These are phyloP conservation scores for Secale cereale DNA, from an alignment of 176 grass and related monocot species.

Conservation along the genomic window DNA sequence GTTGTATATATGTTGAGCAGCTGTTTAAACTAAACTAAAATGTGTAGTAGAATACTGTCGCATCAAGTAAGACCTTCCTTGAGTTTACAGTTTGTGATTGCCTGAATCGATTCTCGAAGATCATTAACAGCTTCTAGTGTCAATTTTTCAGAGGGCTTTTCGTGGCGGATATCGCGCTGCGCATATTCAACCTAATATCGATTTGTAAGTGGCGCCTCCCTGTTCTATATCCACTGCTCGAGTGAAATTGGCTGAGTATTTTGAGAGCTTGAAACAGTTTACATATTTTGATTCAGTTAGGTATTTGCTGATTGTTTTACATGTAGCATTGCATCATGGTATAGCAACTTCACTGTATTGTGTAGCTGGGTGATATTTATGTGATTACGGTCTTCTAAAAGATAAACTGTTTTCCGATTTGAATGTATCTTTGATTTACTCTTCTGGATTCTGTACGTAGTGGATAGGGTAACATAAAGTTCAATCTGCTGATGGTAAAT, in stretches of 20 bases:
- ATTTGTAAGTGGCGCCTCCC: conserved; percentile 49
- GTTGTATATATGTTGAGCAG: not conserved
- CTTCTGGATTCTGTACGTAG: conserved; percentile 3
- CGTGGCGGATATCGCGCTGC: conserved; percentile 22
- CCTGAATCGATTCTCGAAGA: conserved; percentile 9
- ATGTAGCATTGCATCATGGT: not conserved
- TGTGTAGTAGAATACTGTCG: not conserved
- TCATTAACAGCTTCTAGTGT: conserved; percentile 27
- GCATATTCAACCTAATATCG: conserved; percentile 51
- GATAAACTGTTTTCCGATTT: not conserved
- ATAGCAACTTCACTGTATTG: not conserved
- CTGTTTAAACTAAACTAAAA: not conserved
- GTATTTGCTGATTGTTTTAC: conserved; percentile 17
- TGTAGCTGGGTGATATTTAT: conserved; percentile 8
- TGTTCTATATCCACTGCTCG: conserved; percentile 15
- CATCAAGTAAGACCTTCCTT: not conserved
- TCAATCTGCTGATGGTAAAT: conserved; percentile 15
- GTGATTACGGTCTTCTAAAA: not conserved
- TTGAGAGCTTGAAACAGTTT: conserved; percentile 15
- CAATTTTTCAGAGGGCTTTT: conserved; percentile 31
- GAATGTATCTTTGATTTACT: conserved; percentile 10
- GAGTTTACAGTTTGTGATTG: conserved; percentile 21
- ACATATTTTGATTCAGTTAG: not conserved
- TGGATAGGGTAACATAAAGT: conserved; percentile 1
- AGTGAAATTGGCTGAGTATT: not conserved